These are phyloP conservation scores for Melaleuca alternifolia DNA, from an alignment of 345 rosid genomes.

Conservation along the genomic window DNA sequence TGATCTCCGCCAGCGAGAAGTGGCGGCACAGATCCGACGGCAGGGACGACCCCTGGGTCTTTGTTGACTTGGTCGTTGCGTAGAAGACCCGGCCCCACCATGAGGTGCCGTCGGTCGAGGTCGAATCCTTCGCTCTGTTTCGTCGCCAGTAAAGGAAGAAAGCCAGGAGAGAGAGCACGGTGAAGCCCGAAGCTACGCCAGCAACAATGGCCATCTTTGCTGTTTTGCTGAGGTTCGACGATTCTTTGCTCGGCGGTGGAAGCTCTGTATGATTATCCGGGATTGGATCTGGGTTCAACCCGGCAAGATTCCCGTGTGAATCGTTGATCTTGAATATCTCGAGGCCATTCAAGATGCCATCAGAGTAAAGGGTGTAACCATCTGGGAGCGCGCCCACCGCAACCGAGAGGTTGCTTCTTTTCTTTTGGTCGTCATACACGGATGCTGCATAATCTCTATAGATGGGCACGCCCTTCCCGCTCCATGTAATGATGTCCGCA, in stretches of 20 bases:
- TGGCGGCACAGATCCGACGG: constrained; percentile 23
- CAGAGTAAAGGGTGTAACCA: neutral
- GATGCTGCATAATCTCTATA: constrained; percentile 12
- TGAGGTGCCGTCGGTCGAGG: constrained; percentile 1
- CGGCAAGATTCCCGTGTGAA: constrained; percentile 1
- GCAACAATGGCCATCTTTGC: neutral
- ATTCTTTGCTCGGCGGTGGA: neutral
- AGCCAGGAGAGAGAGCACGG: neutral
- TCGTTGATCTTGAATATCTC: constrained; percentile 25
- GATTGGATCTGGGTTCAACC: constrained; percentile 10
- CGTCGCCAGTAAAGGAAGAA: neutral
- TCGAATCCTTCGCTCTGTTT: neutral
- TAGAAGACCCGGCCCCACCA: neutral
- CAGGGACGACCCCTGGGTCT: constrained; percentile 13
- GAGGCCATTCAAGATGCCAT: constrained; percentile 27
- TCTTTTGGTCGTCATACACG: fast-evolving
- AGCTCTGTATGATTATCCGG: neutral
- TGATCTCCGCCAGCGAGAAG: constrained; percentile 35
- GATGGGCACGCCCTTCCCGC: constrained; percentile 13
- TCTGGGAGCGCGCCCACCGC: constrained; percentile 5
- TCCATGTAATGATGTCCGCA: neutral
- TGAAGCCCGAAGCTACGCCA: neutral
- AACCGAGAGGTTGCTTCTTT: neutral
- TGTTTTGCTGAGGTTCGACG: neutral
- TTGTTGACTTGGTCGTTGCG: constrained; percentile 10